phyloP scores from a whole-genome alignment of 176 grass and related monocot genomes.

The Lolium multiflorum region DNA sequence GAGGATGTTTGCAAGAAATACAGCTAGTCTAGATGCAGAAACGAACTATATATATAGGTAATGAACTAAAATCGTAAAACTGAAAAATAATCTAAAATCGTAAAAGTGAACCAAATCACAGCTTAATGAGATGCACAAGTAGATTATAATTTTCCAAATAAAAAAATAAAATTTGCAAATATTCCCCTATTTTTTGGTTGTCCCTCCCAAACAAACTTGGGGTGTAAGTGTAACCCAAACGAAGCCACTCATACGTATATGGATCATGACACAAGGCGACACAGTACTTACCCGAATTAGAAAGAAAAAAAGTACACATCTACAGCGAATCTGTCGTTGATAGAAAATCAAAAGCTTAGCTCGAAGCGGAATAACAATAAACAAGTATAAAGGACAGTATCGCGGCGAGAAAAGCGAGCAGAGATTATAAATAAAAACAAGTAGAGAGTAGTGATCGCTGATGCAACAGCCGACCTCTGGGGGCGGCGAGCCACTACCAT shows the following conservation, averaged over 20 bases:
- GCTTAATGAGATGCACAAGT: neutral
- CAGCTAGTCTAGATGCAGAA: conserved; percentile 11
- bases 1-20: conserved; percentile 27
- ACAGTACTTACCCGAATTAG: neutral
- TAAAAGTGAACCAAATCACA: neutral
- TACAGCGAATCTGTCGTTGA: neutral
- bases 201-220: neutral
- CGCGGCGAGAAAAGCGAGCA: conserved; percentile 1
- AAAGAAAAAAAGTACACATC: neutral
- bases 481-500: conserved; percentile 40
- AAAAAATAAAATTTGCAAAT: neutral
- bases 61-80: neutral
- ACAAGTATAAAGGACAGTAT: conserved; percentile 15
- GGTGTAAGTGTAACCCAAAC: neutral
- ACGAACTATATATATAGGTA: neutral
- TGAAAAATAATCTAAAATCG: neutral
- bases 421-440: neutral
- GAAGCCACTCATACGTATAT: neutral
- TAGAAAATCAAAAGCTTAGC: neutral
- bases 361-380: neutral
- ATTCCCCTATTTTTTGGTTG: neutral
- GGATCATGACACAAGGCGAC: conserved; percentile 25
- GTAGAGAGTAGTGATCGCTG: conserved; percentile 23
- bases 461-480: conserved; percentile 42
- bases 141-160: neutral